Conservation (phyloP, 345 rosid genomes). For the Dovyalis caffra region DNA sequence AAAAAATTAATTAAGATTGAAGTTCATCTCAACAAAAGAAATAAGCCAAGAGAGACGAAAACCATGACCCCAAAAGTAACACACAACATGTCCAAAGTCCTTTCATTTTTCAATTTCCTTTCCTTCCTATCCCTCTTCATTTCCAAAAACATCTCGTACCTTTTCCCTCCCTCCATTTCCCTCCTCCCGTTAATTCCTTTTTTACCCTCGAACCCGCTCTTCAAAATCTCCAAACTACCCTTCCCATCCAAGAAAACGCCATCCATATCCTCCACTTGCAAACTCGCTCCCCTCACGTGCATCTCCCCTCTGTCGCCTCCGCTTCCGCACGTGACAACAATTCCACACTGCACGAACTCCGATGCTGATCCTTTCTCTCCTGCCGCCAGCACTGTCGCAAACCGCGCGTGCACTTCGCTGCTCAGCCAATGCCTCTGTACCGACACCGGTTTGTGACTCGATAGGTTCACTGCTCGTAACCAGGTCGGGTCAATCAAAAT, state of each 20-base stretch:
- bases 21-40: conserved; percentile 28
- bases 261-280: conserved; percentile 69
- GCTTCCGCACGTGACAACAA: conserved; percentile 54
- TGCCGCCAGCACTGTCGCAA: conserved; percentile 28
- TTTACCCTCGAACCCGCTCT: conserved; percentile 45
- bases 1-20: too few relatives aligned
- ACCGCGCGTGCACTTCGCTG: conserved; percentile 64
- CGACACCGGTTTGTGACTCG: conserved; percentile 63
- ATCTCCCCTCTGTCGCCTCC: conserved; percentile 39
- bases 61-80: conserved; percentile 44
- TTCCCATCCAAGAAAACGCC: conserved; percentile 61
- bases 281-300: conserved; percentile 69
- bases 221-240: conserved; percentile 57
- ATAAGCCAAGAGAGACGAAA: conserved; percentile 34
- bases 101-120: conserved; percentile 43
- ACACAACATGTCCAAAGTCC: conserved; percentile 49
- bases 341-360: conserved; percentile 45
- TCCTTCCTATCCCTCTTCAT: conserved; percentile 54
- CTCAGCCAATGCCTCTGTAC: conserved; percentile 71
- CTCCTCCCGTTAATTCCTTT: conserved; percentile 35
- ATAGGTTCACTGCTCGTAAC: conserved; percentile 54
- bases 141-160: conserved; percentile 41
- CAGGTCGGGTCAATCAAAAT: conserved; percentile 57
- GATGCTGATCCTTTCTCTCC: conserved; percentile 29
- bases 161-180: conserved; percentile 34